Conservation (phyloP, 129 eudicot genomes). For the Chrysanthemum seticuspe region DNA sequence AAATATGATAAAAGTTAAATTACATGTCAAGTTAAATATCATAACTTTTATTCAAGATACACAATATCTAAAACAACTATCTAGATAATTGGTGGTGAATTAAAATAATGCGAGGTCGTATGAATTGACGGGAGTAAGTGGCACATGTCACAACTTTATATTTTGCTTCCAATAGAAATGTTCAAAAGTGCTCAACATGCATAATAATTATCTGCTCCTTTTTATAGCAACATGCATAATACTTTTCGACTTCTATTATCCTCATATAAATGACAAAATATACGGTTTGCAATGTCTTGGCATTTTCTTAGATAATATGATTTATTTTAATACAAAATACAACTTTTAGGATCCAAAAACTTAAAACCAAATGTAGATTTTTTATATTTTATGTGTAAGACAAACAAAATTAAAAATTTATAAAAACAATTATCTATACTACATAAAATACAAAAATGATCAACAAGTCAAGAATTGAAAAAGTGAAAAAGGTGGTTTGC, state of each 20-base stretch:
- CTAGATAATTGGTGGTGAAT: not conserved
- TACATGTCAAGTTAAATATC: no score
- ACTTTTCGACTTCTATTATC: constrained; percentile 14
- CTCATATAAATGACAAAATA: constrained; percentile 3
- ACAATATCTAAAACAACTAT: not conserved
- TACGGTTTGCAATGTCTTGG: not conserved
- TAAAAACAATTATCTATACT: no score
- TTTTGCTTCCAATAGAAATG: constrained; percentile 28
- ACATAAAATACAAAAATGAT: no score
- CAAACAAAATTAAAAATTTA: no score
- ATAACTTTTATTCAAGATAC: not conserved
- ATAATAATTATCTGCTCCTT: constrained; percentile 10
- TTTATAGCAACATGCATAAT: constrained; percentile 16
- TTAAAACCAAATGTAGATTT: not conserved
- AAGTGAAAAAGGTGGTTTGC: no score
- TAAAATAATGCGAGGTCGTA: not conserved
- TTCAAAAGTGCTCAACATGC: constrained; percentile 20
- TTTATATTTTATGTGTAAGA: not conserved
- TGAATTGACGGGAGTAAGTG: constrained; percentile 25
- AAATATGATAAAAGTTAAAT: no score
- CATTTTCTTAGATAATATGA: not conserved
- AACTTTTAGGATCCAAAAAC: not conserved
- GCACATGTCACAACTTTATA: constrained; percentile 33
- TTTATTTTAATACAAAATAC: not conserved
- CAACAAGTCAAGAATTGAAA: no score